Evolutionary conservation across 179 eudicot genomes (phyloP).

Genomic region (Camellia oleifera): DNA sequence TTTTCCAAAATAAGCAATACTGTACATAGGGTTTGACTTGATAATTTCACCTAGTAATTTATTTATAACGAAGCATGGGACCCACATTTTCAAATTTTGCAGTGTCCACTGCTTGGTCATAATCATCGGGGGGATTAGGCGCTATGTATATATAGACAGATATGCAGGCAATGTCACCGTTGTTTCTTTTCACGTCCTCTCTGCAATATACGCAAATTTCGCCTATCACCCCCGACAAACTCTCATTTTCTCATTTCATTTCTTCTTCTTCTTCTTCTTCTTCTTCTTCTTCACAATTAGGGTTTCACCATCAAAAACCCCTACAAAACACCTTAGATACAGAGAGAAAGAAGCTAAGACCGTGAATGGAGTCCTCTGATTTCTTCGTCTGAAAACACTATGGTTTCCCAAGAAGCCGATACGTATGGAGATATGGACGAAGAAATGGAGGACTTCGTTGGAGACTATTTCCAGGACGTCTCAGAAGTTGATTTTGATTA

Average conservation of each 20-base stretch:
- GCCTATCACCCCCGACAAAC: slow-evolving; percentile 10
- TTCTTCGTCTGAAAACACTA: slow-evolving; percentile 6
- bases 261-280: too few relatives aligned
- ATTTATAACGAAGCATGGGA: background rate
- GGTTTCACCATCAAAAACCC: slow-evolving; percentile 16
- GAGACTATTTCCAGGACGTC: slow-evolving; percentile 22
- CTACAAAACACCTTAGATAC: background rate
- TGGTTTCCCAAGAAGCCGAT: background rate
- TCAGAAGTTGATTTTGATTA: slow-evolving; percentile 61
- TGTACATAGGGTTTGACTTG: too few relatives aligned
- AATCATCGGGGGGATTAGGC: background rate
- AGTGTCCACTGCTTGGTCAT: background rate
- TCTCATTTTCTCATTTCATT: slow-evolving; percentile 12
- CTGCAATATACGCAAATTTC: slow-evolving; percentile 18
- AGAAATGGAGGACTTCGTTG: slow-evolving; percentile 44
- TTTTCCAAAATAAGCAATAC: too few relatives aligned
- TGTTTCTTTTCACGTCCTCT: background rate
- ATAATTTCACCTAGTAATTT: too few relatives aligned
- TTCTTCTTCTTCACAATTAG: slow-evolving; percentile 8
- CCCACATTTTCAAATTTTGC: slow-evolving; percentile 11
- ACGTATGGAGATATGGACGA: slow-evolving; percentile 34
- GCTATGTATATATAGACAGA: background rate
- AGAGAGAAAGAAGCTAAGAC: background rate
- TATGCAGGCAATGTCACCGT: background rate
- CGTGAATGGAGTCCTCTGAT: slow-evolving; percentile 17